Conservation (phyloP, 202 grass and related monocot genomes). For the Zizania palustris region DNA sequence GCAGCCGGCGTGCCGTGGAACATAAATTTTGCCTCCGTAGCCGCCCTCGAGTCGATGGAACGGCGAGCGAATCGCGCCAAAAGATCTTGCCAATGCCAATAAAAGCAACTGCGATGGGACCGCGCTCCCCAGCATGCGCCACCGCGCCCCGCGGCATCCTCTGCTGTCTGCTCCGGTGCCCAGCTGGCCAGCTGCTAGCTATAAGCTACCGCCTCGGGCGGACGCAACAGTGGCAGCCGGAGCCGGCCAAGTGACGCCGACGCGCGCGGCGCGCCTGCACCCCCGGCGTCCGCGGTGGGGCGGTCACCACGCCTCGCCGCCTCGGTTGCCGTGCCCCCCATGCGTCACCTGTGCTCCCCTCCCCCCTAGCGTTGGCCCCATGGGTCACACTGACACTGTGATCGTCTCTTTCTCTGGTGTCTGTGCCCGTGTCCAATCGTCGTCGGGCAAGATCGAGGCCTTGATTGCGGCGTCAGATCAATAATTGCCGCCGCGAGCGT, state of each 20-base stretch:
- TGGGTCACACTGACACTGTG: neutral
- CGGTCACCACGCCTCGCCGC: too few relatives aligned
- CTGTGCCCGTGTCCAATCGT: conserved; percentile 1
- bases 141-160: too few relatives aligned
- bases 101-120: conserved; percentile 51
- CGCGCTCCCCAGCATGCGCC: conserved; percentile 9
- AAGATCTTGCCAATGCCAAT: conserved; percentile 43
- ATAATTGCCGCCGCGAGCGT: conserved; percentile 16
- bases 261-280: too few relatives aligned
- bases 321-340: too few relatives aligned
- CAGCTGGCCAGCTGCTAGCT: too few relatives aligned
- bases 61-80: conserved; percentile 45
- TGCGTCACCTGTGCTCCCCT: conserved; percentile 30
- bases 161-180: too few relatives aligned
- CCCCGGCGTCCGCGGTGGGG: too few relatives aligned
- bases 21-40: neutral
- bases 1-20: too few relatives aligned
- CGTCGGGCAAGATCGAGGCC: neutral
- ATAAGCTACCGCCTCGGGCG: too few relatives aligned
- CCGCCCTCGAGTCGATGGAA: conserved; percentile 19
- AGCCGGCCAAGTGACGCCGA: too few relatives aligned
- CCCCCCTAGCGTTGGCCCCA: neutral
- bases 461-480: conserved; percentile 25
- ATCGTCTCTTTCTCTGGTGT: neutral
- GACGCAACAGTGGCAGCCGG: too few relatives aligned